Evolutionary conservation across 257 asterid species (phyloP).

Genomic region (Penstemon davidsonii): DNA sequence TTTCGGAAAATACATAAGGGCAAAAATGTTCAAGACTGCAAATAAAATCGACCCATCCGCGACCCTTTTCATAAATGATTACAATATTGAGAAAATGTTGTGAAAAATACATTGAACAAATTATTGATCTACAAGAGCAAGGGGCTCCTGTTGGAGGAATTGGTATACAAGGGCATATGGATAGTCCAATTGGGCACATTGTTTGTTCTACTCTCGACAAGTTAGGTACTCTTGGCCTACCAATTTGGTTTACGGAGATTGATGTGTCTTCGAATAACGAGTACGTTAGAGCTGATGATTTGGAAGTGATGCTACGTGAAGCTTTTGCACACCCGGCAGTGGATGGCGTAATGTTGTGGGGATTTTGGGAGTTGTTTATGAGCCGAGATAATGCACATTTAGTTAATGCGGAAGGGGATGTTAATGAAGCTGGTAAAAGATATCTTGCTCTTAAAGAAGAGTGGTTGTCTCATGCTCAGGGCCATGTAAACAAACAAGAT

Average conservation of each 20-base stretch:
- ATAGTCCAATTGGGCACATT: slow-evolving; percentile 71
- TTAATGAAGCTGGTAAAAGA: slow-evolving; percentile 74
- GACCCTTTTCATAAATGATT: slow-evolving; percentile 74
- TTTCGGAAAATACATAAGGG: slow-evolving; percentile 63
- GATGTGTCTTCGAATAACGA: slow-evolving; percentile 75
- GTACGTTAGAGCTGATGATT: slow-evolving; percentile 73
- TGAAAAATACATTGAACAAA: slow-evolving; percentile 69
- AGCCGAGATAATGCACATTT: slow-evolving; percentile 64
- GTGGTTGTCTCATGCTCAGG: slow-evolving; percentile 66
- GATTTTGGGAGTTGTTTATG: slow-evolving; percentile 93
- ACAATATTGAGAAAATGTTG: slow-evolving; percentile 77
- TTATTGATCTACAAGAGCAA: slow-evolving; percentile 67
- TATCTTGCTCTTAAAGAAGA: slow-evolving; percentile 65
- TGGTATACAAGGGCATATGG: slow-evolving; percentile 90
- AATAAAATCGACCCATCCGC: slow-evolving; percentile 65
- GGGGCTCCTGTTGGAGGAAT: slow-evolving; percentile 94
- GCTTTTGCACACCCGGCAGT: slow-evolving; percentile 91
- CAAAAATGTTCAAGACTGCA: slow-evolving; percentile 76
- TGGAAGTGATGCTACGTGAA: slow-evolving; percentile 86
- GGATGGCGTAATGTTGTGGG: slow-evolving; percentile 84
- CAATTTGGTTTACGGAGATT: slow-evolving; percentile 88
- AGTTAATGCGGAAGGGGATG: slow-evolving; percentile 76
- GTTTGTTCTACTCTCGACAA: slow-evolving; percentile 72
- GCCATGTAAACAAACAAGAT: slow-evolving; percentile 50
- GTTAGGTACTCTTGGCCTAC: slow-evolving; percentile 74